These are phyloP conservation scores for Chrysanthemum lavandulifolium DNA, from an alignment of 129 eudicot species.

Conservation along the genomic window DNA sequence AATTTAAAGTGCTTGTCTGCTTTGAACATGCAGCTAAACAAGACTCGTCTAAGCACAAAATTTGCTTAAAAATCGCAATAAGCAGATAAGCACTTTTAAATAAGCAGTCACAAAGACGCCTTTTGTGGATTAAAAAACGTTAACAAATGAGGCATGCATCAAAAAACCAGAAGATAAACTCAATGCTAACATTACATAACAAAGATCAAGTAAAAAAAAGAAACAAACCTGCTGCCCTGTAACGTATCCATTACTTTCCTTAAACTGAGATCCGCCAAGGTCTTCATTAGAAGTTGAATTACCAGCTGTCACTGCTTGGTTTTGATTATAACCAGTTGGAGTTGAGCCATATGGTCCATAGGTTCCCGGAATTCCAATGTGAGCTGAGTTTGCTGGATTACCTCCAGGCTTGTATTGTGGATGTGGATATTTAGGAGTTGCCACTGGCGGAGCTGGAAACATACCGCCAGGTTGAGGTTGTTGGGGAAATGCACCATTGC, in stretches of 20 bases:
- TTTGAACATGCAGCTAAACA: too few species aligned
- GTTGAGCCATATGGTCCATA: slow-evolving; percentile 68
- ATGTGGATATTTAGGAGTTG: slow-evolving; percentile 58
- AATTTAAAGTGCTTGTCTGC: too few species aligned
- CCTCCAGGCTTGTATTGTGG: slow-evolving; percentile 71
- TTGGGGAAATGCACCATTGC: slow-evolving; percentile 78
- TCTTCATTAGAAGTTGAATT: slow-evolving; percentile 68
- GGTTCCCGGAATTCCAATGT: slow-evolving; percentile 52
- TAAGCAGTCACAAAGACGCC: too few species aligned
- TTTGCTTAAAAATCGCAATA: too few species aligned
- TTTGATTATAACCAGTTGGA: slow-evolving; percentile 48
- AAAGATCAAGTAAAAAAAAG: slow-evolving; percentile 10
- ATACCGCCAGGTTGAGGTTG: slow-evolving; percentile 67
- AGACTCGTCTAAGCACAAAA: too few species aligned
- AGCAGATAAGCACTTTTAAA: too few species aligned
- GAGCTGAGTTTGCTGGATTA: slow-evolving; percentile 49
- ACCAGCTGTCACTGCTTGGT: slow-evolving; percentile 53
- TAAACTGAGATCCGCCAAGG: slow-evolving; percentile 57
- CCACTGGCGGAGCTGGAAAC: slow-evolving; percentile 60
- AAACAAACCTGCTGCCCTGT: slow-evolving; percentile 77
- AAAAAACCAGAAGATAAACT: too few species aligned
- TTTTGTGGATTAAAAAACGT: too few species aligned
- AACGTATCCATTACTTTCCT: slow-evolving; percentile 66
- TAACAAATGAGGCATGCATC: too few species aligned
- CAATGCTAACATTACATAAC: not conserved